Evolutionary conservation across 164 flowering plant genomes (phyloP), one percentile per base, ranked within the genome.

Genomic region (Malania oleifera): DNA sequence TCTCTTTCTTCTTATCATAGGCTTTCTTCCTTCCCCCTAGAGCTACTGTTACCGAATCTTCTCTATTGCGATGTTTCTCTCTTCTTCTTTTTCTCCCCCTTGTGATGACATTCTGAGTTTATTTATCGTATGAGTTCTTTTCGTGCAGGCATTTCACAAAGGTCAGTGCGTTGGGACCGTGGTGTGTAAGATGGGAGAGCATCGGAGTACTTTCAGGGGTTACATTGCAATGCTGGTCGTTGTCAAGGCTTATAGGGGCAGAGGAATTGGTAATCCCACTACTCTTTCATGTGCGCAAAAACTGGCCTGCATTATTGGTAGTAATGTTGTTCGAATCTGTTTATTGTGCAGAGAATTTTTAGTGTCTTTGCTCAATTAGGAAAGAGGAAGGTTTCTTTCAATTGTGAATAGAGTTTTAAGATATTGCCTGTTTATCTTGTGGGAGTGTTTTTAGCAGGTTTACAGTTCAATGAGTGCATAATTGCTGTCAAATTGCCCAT

Each of bases 191-290:
- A 93, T 93, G 99, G 99, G 99, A 2, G 95, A 90, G 51, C 99
- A 93, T 73, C 74, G 97, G 24, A 69, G 62, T 47, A 76, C 88
- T 20, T 86, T 71, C 65, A 80, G 99, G 74, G 99, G 99, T 8
- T 93, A 93, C 79, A 90, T 93, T 71, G 99, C 96, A 1, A 91
- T 93, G 99, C 79, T 93, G 24, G 97, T 93, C 12, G 99, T 93
- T n/a, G 80, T 90, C 72, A 88, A 84, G 56, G 80, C 99, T 53
- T 88, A 86, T 53, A 77, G 97, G 70, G 96, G 97, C 63, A 71
- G 59, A 73, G 97, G 97, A 69, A 88, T 93, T 63, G 98, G 96
- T 92, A 77, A 44, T 24, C 41, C 59, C 19, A 15, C 18, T 40
- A 17, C 48, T 23, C 19, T 54, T 44, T 11, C 9, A n/a, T n/a